These are phyloP conservation scores for Colletotrichum higginsianum DNA, from an alignment of 2,329 filamentous ascomycete species.

Conservation along the genomic window DNA sequence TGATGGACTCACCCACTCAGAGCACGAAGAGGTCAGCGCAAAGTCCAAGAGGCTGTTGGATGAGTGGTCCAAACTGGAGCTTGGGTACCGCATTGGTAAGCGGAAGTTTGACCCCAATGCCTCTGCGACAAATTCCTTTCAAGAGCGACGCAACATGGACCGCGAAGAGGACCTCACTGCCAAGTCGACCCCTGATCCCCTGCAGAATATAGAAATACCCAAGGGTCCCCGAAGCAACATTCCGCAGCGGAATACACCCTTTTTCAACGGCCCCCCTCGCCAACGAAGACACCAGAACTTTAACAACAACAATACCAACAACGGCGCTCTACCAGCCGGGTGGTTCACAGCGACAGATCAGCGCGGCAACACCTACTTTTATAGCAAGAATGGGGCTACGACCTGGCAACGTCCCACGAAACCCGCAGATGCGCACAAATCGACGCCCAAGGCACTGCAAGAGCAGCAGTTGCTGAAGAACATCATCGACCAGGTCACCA, in stretches of 20 bases:
- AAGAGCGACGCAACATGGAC: slow-evolving; percentile 71
- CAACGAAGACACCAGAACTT: slow-evolving; percentile 68
- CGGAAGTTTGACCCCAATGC: slow-evolving; percentile 85
- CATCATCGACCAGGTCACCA: slow-evolving; percentile 88
- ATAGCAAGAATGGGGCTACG: slow-evolving; percentile 81
- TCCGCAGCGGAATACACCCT: slow-evolving; percentile 67
- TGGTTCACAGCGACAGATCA: slow-evolving; percentile 85
- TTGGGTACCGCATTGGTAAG: slow-evolving; percentile 92
- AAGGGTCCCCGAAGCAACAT: slow-evolving; percentile 74
- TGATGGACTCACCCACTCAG: slow-evolving; percentile 75
- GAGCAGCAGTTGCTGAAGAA: slow-evolving; percentile 84
- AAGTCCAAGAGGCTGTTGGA: slow-evolving; percentile 81
- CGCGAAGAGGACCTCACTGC: slow-evolving; percentile 56
- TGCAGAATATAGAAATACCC: slow-evolving; percentile 66
- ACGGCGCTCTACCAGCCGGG: slow-evolving; percentile 78
- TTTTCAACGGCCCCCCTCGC: slow-evolving; percentile 58
- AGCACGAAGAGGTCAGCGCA: slow-evolving; percentile 81
- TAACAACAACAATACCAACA: slow-evolving; percentile 59
- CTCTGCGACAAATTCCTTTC: slow-evolving; percentile 67
- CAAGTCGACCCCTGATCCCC: slow-evolving; percentile 58
- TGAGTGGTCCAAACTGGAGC: slow-evolving; percentile 90
- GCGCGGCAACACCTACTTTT: slow-evolving; percentile 86
- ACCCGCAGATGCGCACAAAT: slow-evolving; percentile 75
- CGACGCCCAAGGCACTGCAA: slow-evolving; percentile 73
- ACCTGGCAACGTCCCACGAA: slow-evolving; percentile 86